Base-by-base conservation (phyloP, 2,329 filamentous ascomycete genomes). In the Akanthomyces lecanii region DNA sequence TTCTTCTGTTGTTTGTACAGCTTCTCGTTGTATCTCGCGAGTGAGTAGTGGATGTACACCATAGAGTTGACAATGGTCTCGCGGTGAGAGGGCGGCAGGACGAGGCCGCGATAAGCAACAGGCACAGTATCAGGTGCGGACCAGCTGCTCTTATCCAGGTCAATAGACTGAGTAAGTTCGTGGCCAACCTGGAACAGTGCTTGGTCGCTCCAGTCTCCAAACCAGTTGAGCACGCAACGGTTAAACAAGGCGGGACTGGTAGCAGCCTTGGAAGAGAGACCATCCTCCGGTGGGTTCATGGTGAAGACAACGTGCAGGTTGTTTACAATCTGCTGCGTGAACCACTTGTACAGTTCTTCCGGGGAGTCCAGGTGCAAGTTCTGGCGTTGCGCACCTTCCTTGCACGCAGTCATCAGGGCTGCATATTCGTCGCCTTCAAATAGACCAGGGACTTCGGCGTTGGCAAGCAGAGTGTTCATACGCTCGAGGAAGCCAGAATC, bases 321-420 rank as follows among this genome's bases (percentile, higher is more conserved):
- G 81, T 97, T 97, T 74, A 99, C 91, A 71, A 99, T 98, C 75
- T 99, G 95, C 71, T 96, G 91, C 0, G 96, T 99, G 79, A 99
- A 99, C 95, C 95, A 99, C 79, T 98, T 98, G 83, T 99, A 99
- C n/a, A 99, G 82, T 76, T 99, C 95, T 78, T 99, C 96, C 69
- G 97, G 93, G 1, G 95, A 98, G 77, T 99, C 95, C 1, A 99
- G 85, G 64, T 98, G 87, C 64, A 98, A 83, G 54, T 95, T 95
- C 79, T 99, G 95, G 66, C 93, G 89, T 75, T 99, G 95, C 23
- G 95, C 94, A 64, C 95, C 96, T 79, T 99, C 95, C 76, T 97
- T 98, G 81, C 96, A 99, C 62, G 93, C 92, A 30, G 96, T 99
- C 95, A 99, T 98, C 67, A 99, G 81, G n/a, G 95, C 91, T 18